Evolutionary conservation across 768 basidiomycete species (phyloP).

Genomic region (Naematelia aurantialba): DNA sequence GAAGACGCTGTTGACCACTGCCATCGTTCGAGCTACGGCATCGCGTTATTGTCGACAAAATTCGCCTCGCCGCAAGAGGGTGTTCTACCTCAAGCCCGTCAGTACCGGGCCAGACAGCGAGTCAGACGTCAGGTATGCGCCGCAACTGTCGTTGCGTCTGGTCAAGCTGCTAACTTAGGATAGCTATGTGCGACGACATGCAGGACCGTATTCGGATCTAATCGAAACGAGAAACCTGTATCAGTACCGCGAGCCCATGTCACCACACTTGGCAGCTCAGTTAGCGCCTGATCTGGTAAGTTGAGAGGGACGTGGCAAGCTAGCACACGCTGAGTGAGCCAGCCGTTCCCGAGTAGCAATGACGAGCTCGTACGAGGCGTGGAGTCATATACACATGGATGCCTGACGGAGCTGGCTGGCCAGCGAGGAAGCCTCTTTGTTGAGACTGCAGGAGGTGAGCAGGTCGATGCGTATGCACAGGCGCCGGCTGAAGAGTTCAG

Average conservation of each 20-base stretch:
- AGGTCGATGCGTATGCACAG: neutral
- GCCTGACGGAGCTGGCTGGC: slow-evolving; percentile 50
- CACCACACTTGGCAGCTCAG: slow-evolving; percentile 80
- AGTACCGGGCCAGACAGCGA: slow-evolving; percentile 77
- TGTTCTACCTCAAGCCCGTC: slow-evolving; percentile 68
- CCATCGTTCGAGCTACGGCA: slow-evolving; percentile 75
- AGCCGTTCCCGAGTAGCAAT: slow-evolving; percentile 60
- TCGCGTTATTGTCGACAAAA: slow-evolving; percentile 34
- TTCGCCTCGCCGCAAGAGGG: slow-evolving; percentile 24
- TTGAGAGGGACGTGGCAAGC: slow-evolving; percentile 1
- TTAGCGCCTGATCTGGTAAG: slow-evolving; percentile 45
- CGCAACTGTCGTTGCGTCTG: neutral
- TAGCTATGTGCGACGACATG: slow-evolving; percentile 65
- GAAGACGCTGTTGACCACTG: slow-evolving; percentile 84
- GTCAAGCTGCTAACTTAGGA: slow-evolving; percentile 6
- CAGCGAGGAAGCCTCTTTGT: slow-evolving; percentile 63
- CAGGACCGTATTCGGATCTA: slow-evolving; percentile 21
- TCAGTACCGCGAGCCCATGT: slow-evolving; percentile 81
- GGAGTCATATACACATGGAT: slow-evolving; percentile 60
- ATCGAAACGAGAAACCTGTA: slow-evolving; percentile 70
- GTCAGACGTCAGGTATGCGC: slow-evolving; percentile 73
- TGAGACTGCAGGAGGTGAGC: slow-evolving; percentile 92
- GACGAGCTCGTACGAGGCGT: slow-evolving; percentile 64
- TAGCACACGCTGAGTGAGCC: slow-evolving; percentile 2
- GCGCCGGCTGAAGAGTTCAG: slow-evolving; percentile 52